These are phyloP conservation scores for Avena sativa DNA, from an alignment of 176 grass and related monocot genomes.

Conservation along the genomic window DNA sequence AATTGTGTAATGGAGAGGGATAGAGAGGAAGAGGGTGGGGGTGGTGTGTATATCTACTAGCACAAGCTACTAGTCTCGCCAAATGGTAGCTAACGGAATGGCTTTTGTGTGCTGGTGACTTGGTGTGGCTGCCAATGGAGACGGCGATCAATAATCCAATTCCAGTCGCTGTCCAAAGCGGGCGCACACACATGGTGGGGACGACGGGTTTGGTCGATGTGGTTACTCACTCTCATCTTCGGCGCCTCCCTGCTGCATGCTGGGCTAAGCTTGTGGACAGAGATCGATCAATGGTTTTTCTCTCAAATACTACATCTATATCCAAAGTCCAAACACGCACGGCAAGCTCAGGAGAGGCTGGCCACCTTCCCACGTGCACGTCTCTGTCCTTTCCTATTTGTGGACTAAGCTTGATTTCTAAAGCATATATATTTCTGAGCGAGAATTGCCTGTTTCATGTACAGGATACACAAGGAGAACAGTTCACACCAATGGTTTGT, in stretches of 20 bases:
- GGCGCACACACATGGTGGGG: conserved; percentile 34
- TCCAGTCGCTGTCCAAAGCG: conserved; percentile 2
- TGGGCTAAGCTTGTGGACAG: not conserved
- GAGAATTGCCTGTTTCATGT: too few species aligned
- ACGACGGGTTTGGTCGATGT: not conserved
- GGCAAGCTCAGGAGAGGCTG: too few species aligned
- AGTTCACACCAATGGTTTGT: too few species aligned
- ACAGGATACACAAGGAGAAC: too few species aligned
- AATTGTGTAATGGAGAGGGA: not conserved
- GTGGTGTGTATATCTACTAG: conserved; percentile 19
- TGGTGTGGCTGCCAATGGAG: conserved; percentile 10
- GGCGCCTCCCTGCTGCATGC: not conserved
- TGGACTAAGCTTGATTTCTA: too few species aligned
- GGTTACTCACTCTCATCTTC: not conserved
- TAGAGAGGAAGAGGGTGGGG: not conserved
- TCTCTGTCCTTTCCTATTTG: too few species aligned
- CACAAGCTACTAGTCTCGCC: not conserved
- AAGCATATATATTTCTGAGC: too few species aligned
- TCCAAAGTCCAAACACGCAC: too few species aligned
- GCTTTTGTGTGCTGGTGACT: not conserved
- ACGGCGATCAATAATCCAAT: conserved; percentile 24
- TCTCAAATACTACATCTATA: not conserved
- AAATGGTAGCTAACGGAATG: conserved; percentile 3
- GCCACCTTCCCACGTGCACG: too few species aligned
- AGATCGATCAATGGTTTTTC: not conserved